Evolutionary conservation across 1,284 basidiomycete species (phyloP), one percentile per base, ranked within the genome.

Genomic region (Schizopora paradoxa): DNA sequence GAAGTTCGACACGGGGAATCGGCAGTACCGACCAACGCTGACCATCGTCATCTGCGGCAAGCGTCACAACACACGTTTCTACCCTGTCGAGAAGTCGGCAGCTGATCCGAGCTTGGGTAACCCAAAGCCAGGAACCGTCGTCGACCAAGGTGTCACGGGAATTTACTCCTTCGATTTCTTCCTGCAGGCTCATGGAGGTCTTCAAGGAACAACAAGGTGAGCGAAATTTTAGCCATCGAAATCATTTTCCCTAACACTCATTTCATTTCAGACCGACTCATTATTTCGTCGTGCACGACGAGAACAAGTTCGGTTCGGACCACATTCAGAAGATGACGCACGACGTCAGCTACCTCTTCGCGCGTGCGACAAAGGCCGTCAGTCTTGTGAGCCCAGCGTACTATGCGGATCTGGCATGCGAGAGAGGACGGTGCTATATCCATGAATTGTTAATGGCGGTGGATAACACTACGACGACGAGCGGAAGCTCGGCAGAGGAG

Each of bases 41-140:
- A 84, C 79, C 6, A 83, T 89, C 52, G 76, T 90, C 51, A 76
- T 90, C 46, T 89, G 86, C 59, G 80, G 82, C 16, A 91, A 91
- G 64, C 76, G 88, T 1, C 89, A 91, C 54, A 85, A 91, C 59
- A 87, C 87, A 7, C 79, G 87, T 10, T 90, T 91, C 68, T 90
- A 78, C 58, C 85, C 87, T 3, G 81, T 77, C 3, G 70, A 76
- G 27, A 60, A 59, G 2, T 57, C 56, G 7, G 63, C 75, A 31
- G 82, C 77, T 0, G 82, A 81, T 45, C 40, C 54, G 1, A n/a
- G n/a, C n/a, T 74, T 84, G 44, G 82, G 82, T 0, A 89, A 89
- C 51, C 80, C 84, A 1, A 72, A 69, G 41, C 73, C 86, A 4
- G 86, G 86, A 5, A 87, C 85, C 7, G 81, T 88, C 16, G 85